Conservation (phyloP, 805 yeast genomes). For the Kodamaea jinghongensis region DNA sequence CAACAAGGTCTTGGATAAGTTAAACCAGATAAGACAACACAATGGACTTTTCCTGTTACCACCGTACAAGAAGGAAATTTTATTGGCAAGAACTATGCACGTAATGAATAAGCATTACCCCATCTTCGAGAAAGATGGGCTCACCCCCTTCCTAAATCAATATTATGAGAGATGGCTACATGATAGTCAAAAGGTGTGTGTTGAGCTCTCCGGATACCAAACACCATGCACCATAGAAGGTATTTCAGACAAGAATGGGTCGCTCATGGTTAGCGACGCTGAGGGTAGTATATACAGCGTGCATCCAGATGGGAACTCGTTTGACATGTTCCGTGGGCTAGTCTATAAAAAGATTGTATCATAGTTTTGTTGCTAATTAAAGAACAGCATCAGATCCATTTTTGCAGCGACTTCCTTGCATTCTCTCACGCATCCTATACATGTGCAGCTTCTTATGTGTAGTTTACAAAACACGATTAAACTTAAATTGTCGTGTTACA, state of each 20-base stretch:
- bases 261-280: constrained; percentile 71
- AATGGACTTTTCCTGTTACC: constrained; percentile 45
- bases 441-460: too few relatives aligned
- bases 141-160: constrained; percentile 58
- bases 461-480: too few relatives aligned
- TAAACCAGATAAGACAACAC: constrained; percentile 50
- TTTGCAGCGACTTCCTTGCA: too few relatives aligned
- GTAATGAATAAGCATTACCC: constrained; percentile 61
- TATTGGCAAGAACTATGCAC: constrained; percentile 66
- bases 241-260: constrained; percentile 79
- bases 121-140: constrained; percentile 63
- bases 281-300: constrained; percentile 54
- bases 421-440: too few relatives aligned
- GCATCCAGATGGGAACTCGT: constrained; percentile 97
- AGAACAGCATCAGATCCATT: too few relatives aligned
- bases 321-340: constrained; percentile 88
- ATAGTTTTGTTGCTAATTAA: too few relatives aligned
- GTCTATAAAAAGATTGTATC: constrained; percentile 44
- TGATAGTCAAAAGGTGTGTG: constrained; percentile 55
- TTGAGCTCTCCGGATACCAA: constrained; percentile 49
- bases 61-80: constrained; percentile 43
- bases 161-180: constrained; percentile 90
- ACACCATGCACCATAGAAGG: constrained; percentile 63
- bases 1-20: constrained; percentile 59
- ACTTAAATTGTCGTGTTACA: too few relatives aligned